Base-by-base conservation (phyloP, 345 rosid species). In the Hibiscus trionum region DNA sequence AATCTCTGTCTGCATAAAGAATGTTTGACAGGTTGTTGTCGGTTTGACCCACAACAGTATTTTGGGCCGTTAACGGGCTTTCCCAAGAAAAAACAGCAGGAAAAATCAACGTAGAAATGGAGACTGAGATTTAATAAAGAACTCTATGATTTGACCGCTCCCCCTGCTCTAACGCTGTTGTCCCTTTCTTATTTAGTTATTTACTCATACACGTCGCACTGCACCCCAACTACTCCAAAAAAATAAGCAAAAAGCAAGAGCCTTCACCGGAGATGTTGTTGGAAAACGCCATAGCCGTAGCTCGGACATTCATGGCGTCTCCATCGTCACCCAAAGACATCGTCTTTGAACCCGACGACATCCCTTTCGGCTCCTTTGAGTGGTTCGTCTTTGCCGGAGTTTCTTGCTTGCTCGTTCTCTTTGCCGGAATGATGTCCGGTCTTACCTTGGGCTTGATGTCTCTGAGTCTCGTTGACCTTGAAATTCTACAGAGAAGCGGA, bases 361-460 rank as follows among this genome's bases (percentile, higher is more conserved):
- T 90, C 73, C 59, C 75, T 65, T 84, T 90, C 78, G 89, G 84
- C 15, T 83, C 77, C 5, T 69, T 78, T 6, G 79, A 85, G 87
- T 90, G 92, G 92, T 90, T 82, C 72, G 84, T 79, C 55, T 85
- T 82, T 75, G 88, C 85, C 24, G 90, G 89, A 10, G 74, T 87
- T 4, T 88, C 95, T 11, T 89, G 91, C 83, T 3, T 87, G 17
- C 88, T 90, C 9, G 95, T 90, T 3, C 86, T 90, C 29, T 90
- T 90, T 75, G 95, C 92, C 19, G 95, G 95, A 0, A 87, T 90
- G 55, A 87, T 87, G 95, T 90, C 92, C 0, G 92, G 92, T 4
- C 92, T 90, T 26, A 90, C 95, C 4, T 80, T 90, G n/a, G 92
- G 92, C 0, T 47, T 89, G 57, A 89, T 89, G 95, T 89, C 95